Conservation (phyloP, 306 rosid genomes). For the Delonix regia region DNA sequence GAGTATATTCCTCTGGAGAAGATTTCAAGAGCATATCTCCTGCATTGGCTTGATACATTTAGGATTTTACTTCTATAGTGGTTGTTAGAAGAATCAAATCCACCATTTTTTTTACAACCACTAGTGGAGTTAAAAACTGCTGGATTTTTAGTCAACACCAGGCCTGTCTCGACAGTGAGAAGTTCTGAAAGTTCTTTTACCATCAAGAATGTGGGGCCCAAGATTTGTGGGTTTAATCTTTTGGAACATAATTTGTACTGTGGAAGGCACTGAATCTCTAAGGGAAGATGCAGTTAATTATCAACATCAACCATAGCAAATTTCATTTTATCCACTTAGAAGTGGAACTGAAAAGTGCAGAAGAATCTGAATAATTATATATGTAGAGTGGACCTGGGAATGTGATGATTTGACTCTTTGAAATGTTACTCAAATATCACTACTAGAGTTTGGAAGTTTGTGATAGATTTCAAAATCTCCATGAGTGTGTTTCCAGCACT, state of each 20-base stretch:
- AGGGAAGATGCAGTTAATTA: not conserved
- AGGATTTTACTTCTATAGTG: no score
- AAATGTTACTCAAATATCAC: not conserved
- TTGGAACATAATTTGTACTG: no score
- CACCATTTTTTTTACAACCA: no score
- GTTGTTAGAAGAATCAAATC: no score
- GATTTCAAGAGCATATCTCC: no score
- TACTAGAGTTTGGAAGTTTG: not conserved
- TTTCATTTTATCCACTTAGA: slow-evolving; percentile 17
- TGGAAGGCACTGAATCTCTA: no score
- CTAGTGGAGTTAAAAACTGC: no score
- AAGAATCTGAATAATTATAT: slow-evolving; percentile 27
- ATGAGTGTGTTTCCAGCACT: not conserved
- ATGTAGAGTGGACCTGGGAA: slow-evolving; percentile 34
- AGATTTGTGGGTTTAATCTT: slow-evolving; percentile 26
- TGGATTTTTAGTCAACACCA: no score
- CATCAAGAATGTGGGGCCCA: slow-evolving; percentile 30
- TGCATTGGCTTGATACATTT: no score
- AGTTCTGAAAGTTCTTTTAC: slow-evolving; percentile 23
- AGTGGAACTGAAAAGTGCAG: not conserved
- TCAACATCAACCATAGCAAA: slow-evolving; percentile 25
- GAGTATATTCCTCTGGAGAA: no score
- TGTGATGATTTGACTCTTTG: slow-evolving; percentile 36
- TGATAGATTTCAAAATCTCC: not conserved
- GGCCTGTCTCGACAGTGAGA: no score